Percentiles rank a stretch among this genome's conserved stretches.
Conservation (phyloP, 805 yeast genomes). For the Sugiyamaella chiloensis region DNA sequence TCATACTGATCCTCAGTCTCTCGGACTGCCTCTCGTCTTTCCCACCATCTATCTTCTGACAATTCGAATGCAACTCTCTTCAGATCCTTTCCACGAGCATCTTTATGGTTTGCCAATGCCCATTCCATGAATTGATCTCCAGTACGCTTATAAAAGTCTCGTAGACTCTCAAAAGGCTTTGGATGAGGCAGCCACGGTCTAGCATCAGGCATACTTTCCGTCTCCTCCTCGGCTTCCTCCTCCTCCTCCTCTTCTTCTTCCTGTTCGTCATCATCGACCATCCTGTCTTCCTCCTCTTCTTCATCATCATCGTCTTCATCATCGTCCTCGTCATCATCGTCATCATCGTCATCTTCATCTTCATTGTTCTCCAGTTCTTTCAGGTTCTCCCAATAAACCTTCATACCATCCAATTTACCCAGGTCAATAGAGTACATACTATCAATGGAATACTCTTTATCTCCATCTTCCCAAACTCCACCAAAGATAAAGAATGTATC, state of each 20-base stretch:
- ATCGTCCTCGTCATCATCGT: constrained; percentile 48
- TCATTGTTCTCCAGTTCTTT: constrained; percentile 49
- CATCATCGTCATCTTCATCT: constrained; percentile 39
- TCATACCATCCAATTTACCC: constrained; percentile 82
- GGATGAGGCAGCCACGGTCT: constrained; percentile 98
- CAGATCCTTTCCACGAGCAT: constrained; percentile 83
- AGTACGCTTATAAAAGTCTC: constrained; percentile 81
- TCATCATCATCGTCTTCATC: constrained; percentile 77
- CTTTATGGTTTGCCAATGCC: constrained; percentile 84
- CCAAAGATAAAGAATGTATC: constrained; percentile 83
- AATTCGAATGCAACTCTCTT: constrained; percentile 86
- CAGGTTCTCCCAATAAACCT: constrained; percentile 86
- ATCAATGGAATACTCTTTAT: constrained; percentile 78
- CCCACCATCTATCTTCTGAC: constrained; percentile 98
- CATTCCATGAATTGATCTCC: constrained; percentile 87
- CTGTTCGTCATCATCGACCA: constrained; percentile 47
- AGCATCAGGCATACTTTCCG: constrained; percentile 77
- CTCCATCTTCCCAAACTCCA: constrained; percentile 87
- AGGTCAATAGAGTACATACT: constrained; percentile 83
- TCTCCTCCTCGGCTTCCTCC: constrained; percentile 56
- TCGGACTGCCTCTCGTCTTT: constrained; percentile 89
- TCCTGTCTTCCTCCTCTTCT: constrained; percentile 58
- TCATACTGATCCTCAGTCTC: constrained; percentile 85
- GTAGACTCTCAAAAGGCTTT: constrained; percentile 80
- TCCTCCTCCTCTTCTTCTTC: constrained; percentile 68